Base-by-base conservation (phyloP, 2,329 filamentous ascomycete species). In the Aspergillus bombycis region DNA sequence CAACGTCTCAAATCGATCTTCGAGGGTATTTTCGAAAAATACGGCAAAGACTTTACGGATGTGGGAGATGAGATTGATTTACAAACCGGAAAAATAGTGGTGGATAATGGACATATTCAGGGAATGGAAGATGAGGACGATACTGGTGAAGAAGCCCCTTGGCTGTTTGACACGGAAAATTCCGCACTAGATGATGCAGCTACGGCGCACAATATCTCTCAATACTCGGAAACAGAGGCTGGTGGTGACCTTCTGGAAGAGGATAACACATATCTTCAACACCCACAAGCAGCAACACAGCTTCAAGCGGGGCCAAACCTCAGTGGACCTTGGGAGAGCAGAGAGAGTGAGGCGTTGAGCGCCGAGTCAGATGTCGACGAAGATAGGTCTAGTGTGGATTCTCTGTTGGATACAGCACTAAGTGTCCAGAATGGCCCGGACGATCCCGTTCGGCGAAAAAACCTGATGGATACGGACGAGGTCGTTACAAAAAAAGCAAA, bases 31-130 rank as follows among this genome's bases (percentile, higher is more conserved):
- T 97, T 97, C 74, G 87, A 90, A 65, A 97, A 96, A 77, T 97
- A 96, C 75, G 89, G 85, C 59, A 89, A 85, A 67, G 91, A 97
- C 75, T 97, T 97, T 72, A 88, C 88, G 2, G 91, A 89, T 5
- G 84, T 94, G 57, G 93, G 90, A 60, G 94, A 98, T 77, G 93
- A 97, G 79, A 93, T 98, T 71, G 92, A 98, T 76, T 82, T 97
- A 62, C 82, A 84, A 57, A 94, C 91, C 0, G 93, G 92, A 60
- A 83, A 91, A 63, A 88, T 98, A 54, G 84, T 96, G n/a, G 89
- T 97, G 61, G 86, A 98, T 77, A 95, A 97, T 82, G 94, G 95
- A 0, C 95, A 98, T 79, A 76, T 97, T 58, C 76, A 85, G 57
- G 76, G 43, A 19, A 61, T 65, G 57, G 61, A 65, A n/a, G 86